Evolutionary conservation across 345 rosid species (phyloP).

Genomic region (Raphanus sativus): DNA sequence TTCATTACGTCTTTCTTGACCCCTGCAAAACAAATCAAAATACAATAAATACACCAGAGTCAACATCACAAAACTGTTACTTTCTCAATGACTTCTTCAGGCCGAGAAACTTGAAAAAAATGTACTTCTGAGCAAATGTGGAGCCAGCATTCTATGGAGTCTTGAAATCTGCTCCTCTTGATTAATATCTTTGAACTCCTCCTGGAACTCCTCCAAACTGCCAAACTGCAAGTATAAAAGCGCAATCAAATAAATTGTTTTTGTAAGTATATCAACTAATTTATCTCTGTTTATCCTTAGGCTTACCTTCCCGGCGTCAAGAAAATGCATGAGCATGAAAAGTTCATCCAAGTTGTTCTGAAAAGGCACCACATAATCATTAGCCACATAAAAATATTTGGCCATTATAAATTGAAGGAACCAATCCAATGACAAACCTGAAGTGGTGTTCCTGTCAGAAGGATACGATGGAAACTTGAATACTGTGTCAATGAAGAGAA

Average conservation of each 20-base stretch:
- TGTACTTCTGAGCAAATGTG: conserved; percentile 95
- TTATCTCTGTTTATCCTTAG: conserved; percentile 15
- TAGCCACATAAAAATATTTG: conserved; percentile 13
- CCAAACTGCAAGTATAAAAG: conserved; percentile 65
- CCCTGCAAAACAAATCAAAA: conserved; percentile 56
- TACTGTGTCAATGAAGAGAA: conserved; percentile 91
- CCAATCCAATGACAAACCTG: conserved; percentile 63
- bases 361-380: conserved; percentile 39
- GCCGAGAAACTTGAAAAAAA: conserved; percentile 7
- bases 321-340: conserved; percentile 99
- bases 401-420: neutral
- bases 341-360: conserved; percentile 99
- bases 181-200: conserved; percentile 95
- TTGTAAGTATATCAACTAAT: neutral
- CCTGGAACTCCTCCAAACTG: conserved; percentile 97
- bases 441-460: conserved; percentile 98
- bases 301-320: conserved; percentile 96
- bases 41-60: conserved; percentile 17
- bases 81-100: neutral
- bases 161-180: conserved; percentile 98
- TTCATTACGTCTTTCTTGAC: conserved; percentile 99
- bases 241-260: conserved; percentile 22
- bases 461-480: conserved; percentile 82
- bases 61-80: neutral
- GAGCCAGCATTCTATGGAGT: conserved; percentile 97